Conservation (phyloP, 768 basidiomycete genomes). For the Dacryopinax spathularia region DNA sequence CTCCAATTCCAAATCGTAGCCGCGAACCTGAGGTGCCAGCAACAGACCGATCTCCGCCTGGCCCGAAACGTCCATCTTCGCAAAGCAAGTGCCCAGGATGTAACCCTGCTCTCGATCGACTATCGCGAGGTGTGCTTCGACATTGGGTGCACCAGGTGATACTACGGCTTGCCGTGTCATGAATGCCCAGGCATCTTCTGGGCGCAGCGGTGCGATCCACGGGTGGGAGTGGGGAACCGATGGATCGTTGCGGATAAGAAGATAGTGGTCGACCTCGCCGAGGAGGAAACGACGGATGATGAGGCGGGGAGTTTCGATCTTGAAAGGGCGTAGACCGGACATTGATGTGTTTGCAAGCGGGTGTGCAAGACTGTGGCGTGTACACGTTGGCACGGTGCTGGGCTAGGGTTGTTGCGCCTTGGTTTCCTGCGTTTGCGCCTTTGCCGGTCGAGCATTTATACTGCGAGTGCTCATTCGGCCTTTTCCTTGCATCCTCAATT, state of each 20-base stretch:
- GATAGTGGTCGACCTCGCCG: not conserved
- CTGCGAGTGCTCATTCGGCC: not conserved
- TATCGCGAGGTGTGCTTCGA: not conserved
- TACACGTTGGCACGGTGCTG: too few relatives aligned
- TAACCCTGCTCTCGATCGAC: not conserved
- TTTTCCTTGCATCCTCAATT: not conserved
- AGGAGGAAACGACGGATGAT: not conserved
- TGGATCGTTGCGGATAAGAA: conserved; percentile 23
- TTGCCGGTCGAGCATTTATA: too few relatives aligned
- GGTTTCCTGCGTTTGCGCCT: too few relatives aligned
- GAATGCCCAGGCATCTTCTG: not conserved
- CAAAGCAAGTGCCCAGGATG: not conserved
- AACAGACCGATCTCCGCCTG: not conserved
- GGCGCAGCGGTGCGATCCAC: conserved; percentile 15
- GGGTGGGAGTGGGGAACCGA: conserved; percentile 21
- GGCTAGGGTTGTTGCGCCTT: too few relatives aligned
- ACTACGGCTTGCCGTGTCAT: not conserved
- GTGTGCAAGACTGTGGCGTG: not conserved
- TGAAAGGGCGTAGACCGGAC: not conserved
- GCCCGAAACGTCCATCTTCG: not conserved
- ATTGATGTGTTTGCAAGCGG: not conserved
- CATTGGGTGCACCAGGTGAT: not conserved
- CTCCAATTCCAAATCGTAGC: not conserved
- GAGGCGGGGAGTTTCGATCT: not conserved
- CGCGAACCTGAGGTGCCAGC: not conserved